Conservation (phyloP, 768 basidiomycete species). For the Leccinellum albellum region DNA sequence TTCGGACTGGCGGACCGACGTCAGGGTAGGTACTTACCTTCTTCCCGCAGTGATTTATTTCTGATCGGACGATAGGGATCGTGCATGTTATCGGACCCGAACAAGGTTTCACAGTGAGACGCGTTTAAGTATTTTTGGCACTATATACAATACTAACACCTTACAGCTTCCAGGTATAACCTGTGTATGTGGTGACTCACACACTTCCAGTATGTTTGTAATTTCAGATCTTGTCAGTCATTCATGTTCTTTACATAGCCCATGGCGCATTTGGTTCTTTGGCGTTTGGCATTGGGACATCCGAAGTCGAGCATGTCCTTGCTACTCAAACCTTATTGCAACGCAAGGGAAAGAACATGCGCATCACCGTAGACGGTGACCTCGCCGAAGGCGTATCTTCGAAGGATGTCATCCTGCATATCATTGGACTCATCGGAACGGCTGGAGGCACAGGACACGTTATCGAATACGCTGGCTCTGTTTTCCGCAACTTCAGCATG, state of each 20-base stretch:
- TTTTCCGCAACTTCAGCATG: conserved; percentile 82
- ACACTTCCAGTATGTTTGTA: conserved; percentile 73
- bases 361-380: conserved; percentile 80
- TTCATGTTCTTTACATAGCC: conserved; percentile 40
- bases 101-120: conserved; percentile 80
- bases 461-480: conserved; percentile 89
- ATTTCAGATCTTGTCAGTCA: background rate
- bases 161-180: conserved; percentile 68
- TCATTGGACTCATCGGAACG: conserved; percentile 90
- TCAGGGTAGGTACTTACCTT: conserved; percentile 53
- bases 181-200: conserved; percentile 90
- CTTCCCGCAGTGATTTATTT: background rate
- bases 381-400: conserved; percentile 80
- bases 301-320: conserved; percentile 91
- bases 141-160: background rate
- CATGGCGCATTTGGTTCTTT: conserved; percentile 92
- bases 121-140: background rate
- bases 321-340: conserved; percentile 89
- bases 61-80: conserved; percentile 50
- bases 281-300: conserved; percentile 91
- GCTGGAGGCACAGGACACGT: conserved; percentile 90
- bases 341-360: conserved; percentile 89
- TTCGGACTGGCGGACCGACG: conserved; percentile 88
- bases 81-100: conserved; percentile 92
- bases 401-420: conserved; percentile 87